A percentile compares a stretch with the other conserved stretches of the same genome.
Evolutionary conservation across 1,139 yeast species (phyloP).

Genomic region (Yamadazyma sp.): DNA sequence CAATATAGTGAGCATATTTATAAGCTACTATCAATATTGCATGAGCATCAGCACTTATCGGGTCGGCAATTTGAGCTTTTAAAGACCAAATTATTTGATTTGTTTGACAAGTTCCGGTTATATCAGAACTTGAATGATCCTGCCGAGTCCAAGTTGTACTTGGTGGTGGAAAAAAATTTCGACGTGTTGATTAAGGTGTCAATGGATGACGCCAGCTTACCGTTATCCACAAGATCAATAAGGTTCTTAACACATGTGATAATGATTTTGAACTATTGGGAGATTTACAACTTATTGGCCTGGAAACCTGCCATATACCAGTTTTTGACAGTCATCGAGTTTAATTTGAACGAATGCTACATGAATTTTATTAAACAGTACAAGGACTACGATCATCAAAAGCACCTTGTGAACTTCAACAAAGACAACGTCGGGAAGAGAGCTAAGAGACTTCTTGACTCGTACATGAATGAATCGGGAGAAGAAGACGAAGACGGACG

Average conservation of each 20-base stretch:
- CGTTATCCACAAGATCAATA: slow-evolving; percentile 35
- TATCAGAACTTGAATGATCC: slow-evolving; percentile 25
- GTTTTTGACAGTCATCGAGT: slow-evolving; percentile 37
- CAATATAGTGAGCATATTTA: slow-evolving; percentile 43
- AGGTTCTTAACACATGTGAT: slow-evolving; percentile 40
- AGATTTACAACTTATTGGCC: slow-evolving; percentile 39
- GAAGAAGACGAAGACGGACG: slow-evolving; percentile 9
- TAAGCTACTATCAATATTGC: slow-evolving; percentile 30
- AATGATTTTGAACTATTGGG: slow-evolving; percentile 48
- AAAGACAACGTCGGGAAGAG: slow-evolving; percentile 14
- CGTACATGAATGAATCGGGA: slow-evolving; percentile 15
- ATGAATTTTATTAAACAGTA: slow-evolving; percentile 36
- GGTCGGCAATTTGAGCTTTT: slow-evolving; percentile 12
- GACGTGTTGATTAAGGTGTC: slow-evolving; percentile 39
- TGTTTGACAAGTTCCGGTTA: slow-evolving; percentile 27
- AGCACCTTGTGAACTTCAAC: slow-evolving; percentile 10
- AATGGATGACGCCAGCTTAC: slow-evolving; percentile 30
- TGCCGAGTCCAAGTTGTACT: slow-evolving; percentile 31
- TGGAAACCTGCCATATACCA: slow-evolving; percentile 49
- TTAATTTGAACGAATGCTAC: slow-evolving; percentile 44
- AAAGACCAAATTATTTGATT: slow-evolving; percentile 23
- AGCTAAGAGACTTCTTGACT: slow-evolving; percentile 13
- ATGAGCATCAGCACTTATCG: slow-evolving; percentile 20
- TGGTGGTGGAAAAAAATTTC: slow-evolving; percentile 40
- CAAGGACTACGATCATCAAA: slow-evolving; percentile 24